These are phyloP conservation scores for Maudiozyma barnettii DNA, from an alignment of 805 yeast genomes.

Conservation along the genomic window DNA sequence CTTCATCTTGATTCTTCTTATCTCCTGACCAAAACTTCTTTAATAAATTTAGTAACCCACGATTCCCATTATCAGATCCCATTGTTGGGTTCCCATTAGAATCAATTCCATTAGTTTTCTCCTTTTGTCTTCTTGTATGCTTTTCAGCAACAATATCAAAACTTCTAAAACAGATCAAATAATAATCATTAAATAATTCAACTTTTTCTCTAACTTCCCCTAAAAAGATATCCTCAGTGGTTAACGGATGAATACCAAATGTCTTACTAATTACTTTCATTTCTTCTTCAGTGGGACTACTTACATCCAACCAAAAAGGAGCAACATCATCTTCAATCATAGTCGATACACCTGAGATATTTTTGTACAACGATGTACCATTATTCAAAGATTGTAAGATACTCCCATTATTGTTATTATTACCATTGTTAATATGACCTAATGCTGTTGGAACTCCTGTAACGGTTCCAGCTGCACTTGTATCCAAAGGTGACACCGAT, in stretches of 20 bases:
- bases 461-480: not conserved
- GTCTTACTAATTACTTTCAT: conserved; percentile 86
- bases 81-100: conserved; percentile 1
- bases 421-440: conserved; percentile 1
- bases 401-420: not conserved
- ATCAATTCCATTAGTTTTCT: conserved; percentile 20
- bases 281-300: conserved; percentile 92
- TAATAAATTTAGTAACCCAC: not conserved
- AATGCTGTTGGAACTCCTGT: conserved; percentile 1
- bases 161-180: conserved; percentile 81
- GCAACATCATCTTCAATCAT: conserved; percentile 32
- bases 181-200: conserved; percentile 82
- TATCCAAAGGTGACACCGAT: conserved; percentile 5
- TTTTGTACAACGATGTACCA: conserved; percentile 7
- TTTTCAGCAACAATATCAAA: conserved; percentile 75
- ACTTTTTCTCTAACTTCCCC: conserved; percentile 95
- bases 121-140: conserved; percentile 41
- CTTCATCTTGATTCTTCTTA: not conserved
- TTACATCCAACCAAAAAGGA: conserved; percentile 90
- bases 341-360: conserved; percentile 8
- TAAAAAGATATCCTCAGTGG: conserved; percentile 87
- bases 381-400: not conserved
- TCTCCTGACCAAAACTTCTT: not conserved
- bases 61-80: conserved; percentile 4
- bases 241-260: conserved; percentile 90